Conservation (phyloP, 768 basidiomycete species). For the Podaxis carcinomalis region DNA sequence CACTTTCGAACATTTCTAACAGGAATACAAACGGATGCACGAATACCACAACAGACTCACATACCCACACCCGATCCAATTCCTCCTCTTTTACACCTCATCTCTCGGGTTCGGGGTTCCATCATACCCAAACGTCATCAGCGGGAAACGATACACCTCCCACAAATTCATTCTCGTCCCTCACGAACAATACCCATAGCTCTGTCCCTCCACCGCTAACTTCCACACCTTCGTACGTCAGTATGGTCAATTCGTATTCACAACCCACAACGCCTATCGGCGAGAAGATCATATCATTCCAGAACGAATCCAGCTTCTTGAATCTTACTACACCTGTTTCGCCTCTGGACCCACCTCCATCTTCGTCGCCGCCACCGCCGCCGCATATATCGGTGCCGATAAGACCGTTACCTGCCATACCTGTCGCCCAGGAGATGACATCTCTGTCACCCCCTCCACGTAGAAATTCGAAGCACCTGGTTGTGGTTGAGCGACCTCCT, state of each 20-base stretch:
- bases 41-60: slow-evolving; percentile 19
- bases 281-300: slow-evolving; percentile 51
- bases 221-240: slow-evolving; percentile 12
- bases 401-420: slow-evolving; percentile 13
- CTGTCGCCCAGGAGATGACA: slow-evolving; percentile 23
- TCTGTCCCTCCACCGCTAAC: slow-evolving; percentile 8
- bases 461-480: slow-evolving; percentile 47
- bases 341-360: slow-evolving; percentile 30
- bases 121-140: slow-evolving; percentile 8
- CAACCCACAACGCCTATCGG: slow-evolving; percentile 54
- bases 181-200: slow-evolving; percentile 11
- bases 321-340: slow-evolving; percentile 46
- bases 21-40: background rate
- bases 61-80: slow-evolving; percentile 19
- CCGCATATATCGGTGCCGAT: background rate
- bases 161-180: background rate
- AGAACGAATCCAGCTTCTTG: slow-evolving; percentile 60
- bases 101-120: background rate
- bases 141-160: background rate
- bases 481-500: slow-evolving; percentile 26
- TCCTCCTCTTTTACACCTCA: slow-evolving; percentile 14
- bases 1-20: background rate
- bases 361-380: slow-evolving; percentile 6
- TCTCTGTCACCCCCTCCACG: slow-evolving; percentile 63
- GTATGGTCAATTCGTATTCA: slow-evolving; percentile 13